Percentiles rank a stretch among this genome's conserved stretches.
These are phyloP conservation scores for Colletotrichum magnum DNA, from an alignment of 2,329 filamentous ascomycete species.

Conservation along the genomic window DNA sequence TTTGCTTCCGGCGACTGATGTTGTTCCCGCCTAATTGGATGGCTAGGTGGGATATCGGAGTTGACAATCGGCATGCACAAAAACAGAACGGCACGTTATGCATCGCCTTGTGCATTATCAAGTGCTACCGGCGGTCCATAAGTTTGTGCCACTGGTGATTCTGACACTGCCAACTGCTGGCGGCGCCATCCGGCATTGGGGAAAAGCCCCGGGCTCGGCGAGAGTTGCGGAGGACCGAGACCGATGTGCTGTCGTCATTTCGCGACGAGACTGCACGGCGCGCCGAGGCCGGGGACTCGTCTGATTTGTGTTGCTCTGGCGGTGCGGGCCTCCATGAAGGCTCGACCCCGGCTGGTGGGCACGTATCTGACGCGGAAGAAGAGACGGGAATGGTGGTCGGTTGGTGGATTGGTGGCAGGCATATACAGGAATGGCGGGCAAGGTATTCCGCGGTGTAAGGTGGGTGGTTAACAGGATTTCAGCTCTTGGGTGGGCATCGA, in stretches of 20 bases:
- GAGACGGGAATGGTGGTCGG: neutral
- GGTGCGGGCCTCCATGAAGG: neutral
- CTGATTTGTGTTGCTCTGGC: neutral
- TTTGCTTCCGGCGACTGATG: neutral
- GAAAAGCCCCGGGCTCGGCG: slow-evolving; percentile 18
- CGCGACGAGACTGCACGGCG: slow-evolving; percentile 6
- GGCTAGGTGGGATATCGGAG: too few relatives aligned
- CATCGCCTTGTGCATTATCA: slow-evolving; percentile 2
- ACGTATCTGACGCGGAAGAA: neutral
- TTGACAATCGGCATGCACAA: slow-evolving; percentile 16
- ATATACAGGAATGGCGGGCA: slow-evolving; percentile 16
- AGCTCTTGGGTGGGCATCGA: neutral
- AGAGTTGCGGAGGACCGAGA: slow-evolving; percentile 13
- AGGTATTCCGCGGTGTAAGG: neutral
- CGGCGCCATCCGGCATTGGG: slow-evolving; percentile 15
- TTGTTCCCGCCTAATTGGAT: too few relatives aligned
- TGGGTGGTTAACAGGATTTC: slow-evolving; percentile 14
- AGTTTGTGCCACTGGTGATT: slow-evolving; percentile 17
- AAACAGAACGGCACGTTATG: neutral
- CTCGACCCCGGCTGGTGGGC: neutral
- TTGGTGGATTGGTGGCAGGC: neutral
- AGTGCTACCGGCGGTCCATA: too few relatives aligned
- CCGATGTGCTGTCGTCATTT: slow-evolving; percentile 25
- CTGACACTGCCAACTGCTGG: neutral
- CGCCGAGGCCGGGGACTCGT: slow-evolving; percentile 13